Evolutionary conservation across 106 monocot species (phyloP).

Genomic region (Dendrobium nobile): DNA sequence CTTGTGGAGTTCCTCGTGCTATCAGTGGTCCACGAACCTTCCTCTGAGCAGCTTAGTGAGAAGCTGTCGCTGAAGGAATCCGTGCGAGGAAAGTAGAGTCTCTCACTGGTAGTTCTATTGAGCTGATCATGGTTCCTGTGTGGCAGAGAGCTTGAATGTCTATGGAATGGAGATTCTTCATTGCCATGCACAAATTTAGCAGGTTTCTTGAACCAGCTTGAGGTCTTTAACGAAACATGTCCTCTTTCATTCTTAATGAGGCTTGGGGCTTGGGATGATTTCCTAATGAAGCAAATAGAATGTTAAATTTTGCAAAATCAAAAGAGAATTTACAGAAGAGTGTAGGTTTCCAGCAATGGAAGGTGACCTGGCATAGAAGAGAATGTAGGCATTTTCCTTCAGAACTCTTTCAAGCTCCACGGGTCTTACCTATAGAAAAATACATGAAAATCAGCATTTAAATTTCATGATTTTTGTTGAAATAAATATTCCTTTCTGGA

Average conservation of each 20-base stretch:
- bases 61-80: conserved; percentile 47
- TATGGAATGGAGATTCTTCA: not conserved
- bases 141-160: not conserved
- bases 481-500: too few relatives aligned
- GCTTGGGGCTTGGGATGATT: conserved; percentile 38
- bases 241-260: conserved; percentile 11
- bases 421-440: conserved; percentile 39
- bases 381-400: conserved; percentile 49
- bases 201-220: conserved; percentile 6
- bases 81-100: not conserved
- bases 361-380: conserved; percentile 52
- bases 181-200: not conserved
- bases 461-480: too few relatives aligned
- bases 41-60: conserved; percentile 45
- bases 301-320: not conserved
- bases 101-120: not conserved
- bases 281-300: conserved; percentile 12
- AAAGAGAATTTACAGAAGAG: not conserved
- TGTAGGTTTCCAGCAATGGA: not conserved
- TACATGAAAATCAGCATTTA: not conserved
- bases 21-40: conserved; percentile 50
- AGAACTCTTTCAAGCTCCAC: conserved; percentile 58
- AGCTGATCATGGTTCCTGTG: not conserved
- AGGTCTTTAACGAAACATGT: conserved; percentile 1
- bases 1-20: conserved; percentile 54